Evolutionary conservation across 352 stramenopile genomes (phyloP).

Genomic region (Elongisporangium prolatum): DNA sequence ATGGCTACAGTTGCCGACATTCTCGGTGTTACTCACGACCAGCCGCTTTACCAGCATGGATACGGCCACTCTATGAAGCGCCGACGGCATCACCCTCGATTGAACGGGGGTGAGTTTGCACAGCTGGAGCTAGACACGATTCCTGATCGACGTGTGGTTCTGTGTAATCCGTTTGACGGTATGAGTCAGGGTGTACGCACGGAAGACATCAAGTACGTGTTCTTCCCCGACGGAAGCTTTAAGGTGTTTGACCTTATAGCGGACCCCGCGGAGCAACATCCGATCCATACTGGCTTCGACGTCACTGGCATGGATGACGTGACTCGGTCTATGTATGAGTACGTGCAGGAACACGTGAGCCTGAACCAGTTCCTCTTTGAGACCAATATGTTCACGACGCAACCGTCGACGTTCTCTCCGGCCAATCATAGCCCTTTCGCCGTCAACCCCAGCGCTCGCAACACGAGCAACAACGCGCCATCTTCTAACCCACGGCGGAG

Average conservation of each 20-base stretch:
- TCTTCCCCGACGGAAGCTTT: slow-evolving; percentile 55
- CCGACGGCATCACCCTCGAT: slow-evolving; percentile 10
- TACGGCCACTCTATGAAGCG: slow-evolving; percentile 71
- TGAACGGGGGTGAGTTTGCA: slow-evolving; percentile 8
- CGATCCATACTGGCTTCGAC: slow-evolving; percentile 53
- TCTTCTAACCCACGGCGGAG: background rate
- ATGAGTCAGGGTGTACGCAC: slow-evolving; percentile 62
- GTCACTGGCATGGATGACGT: slow-evolving; percentile 50
- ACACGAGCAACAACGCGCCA: background rate
- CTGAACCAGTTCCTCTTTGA: slow-evolving; percentile 72
- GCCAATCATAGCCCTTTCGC: background rate
- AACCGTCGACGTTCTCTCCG: slow-evolving; percentile 6
- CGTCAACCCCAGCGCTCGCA: background rate
- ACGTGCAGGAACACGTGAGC: slow-evolving; percentile 49
- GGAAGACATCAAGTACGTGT: slow-evolving; percentile 71
- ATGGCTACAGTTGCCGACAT: slow-evolving; percentile 72
- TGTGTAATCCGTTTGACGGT: slow-evolving; percentile 73
- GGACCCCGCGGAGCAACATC: slow-evolving; percentile 50
- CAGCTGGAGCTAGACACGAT: background rate
- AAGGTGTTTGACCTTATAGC: slow-evolving; percentile 51
- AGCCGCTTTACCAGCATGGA: slow-evolving; percentile 57
- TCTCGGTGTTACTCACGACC: slow-evolving; percentile 38
- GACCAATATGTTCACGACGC: slow-evolving; percentile 55
- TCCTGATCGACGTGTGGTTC: slow-evolving; percentile 37
- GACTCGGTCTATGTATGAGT: slow-evolving; percentile 39